These are phyloP conservation scores for Panicum miliaceum DNA, from an alignment of 176 grass and related monocot species.

Conservation along the genomic window DNA sequence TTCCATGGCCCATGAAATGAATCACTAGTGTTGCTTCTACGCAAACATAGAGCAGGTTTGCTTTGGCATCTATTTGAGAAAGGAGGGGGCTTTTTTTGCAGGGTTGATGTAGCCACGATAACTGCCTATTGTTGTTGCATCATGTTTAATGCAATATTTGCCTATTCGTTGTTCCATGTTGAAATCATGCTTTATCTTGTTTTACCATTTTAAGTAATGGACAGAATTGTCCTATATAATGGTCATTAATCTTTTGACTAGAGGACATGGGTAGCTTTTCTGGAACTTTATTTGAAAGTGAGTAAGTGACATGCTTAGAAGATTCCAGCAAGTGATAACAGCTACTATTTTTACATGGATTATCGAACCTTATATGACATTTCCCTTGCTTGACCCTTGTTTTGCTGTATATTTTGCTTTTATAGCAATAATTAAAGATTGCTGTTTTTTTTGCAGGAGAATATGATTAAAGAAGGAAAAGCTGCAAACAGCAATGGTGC, in stretches of 20 bases:
- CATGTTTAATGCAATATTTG: background rate
- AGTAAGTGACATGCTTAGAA: background rate
- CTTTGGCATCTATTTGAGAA: conserved; percentile 8
- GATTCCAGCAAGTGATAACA: background rate
- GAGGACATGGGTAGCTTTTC: background rate
- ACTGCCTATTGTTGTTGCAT: background rate
- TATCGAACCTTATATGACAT: background rate
- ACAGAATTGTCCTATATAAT: background rate
- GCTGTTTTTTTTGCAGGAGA: conserved; percentile 18
- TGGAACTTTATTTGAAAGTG: background rate
- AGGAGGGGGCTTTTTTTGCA: background rate
- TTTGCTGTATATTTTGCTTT: conserved; percentile 3
- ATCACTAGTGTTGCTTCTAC: background rate
- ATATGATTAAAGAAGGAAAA: conserved; percentile 49
- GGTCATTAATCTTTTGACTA: background rate
- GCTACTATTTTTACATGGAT: background rate
- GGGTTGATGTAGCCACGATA: background rate
- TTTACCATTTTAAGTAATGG: background rate
- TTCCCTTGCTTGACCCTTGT: background rate
- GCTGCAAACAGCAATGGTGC: conserved; percentile 31
- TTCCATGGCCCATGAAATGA: background rate
- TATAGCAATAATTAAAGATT: conserved; percentile 4
- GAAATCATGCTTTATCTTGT: background rate
- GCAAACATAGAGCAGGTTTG: background rate
- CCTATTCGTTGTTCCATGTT: background rate